These are phyloP conservation scores for Limtongozyma cylindracea DNA, from an alignment of 805 yeast genomes.

Conservation along the genomic window DNA sequence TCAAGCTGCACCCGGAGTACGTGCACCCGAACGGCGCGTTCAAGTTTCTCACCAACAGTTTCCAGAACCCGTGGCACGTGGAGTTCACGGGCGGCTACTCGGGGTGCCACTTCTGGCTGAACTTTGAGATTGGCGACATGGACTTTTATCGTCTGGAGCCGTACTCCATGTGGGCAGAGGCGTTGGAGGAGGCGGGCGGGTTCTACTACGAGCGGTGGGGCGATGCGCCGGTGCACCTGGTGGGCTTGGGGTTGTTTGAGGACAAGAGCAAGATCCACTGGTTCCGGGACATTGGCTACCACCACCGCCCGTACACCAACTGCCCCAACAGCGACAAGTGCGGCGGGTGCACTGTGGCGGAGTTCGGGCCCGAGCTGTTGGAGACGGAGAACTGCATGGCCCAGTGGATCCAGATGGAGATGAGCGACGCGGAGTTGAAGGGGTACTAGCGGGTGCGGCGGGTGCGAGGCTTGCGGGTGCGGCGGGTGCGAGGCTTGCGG, in stretches of 20 bases:
- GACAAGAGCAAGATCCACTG: conserved; percentile 51
- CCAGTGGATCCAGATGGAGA: conserved; percentile 29
- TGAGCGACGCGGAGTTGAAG: conserved; percentile 3
- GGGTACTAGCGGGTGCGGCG: not conserved
- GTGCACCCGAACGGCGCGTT: conserved; percentile 21
- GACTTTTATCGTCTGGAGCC: conserved; percentile 54
- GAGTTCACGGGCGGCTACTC: conserved; percentile 20
- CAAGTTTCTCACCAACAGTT: conserved; percentile 23
- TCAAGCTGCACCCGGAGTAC: conserved; percentile 24
- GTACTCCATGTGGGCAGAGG: conserved; percentile 35
- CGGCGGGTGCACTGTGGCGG: conserved; percentile 24
- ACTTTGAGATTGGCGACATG: conserved; percentile 69
- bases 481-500: not conserved
- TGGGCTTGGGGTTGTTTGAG: conserved; percentile 50
- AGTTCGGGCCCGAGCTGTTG: conserved; percentile 25
- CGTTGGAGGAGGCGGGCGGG: conserved; percentile 46
- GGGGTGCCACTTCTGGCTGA: conserved; percentile 81
- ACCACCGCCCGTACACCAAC: conserved; percentile 48
- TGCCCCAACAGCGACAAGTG: conserved; percentile 32
- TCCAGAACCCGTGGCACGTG: conserved; percentile 21
- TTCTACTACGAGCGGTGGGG: conserved; percentile 89
- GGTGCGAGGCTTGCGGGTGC: not conserved
- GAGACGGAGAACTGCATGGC: conserved; percentile 58
- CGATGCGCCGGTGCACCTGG: conserved; percentile 73
- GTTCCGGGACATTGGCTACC: conserved; percentile 70